Conservation (phyloP, 139 green algal species). For the Coccomyxa sp. region DNA sequence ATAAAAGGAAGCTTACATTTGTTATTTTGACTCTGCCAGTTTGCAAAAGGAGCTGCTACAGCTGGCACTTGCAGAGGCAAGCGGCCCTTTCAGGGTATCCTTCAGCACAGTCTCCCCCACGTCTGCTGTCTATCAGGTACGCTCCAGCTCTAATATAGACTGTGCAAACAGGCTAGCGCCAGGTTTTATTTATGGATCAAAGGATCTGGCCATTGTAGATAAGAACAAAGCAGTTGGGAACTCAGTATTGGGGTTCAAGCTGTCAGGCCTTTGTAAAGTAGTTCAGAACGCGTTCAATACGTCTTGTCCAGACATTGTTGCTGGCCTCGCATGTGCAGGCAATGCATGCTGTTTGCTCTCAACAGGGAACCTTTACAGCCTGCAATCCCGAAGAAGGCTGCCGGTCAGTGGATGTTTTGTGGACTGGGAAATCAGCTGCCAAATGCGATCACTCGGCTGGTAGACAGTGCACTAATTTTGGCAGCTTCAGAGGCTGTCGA, state of each 20-base stretch:
- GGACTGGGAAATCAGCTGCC: background rate
- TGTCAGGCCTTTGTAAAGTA: background rate
- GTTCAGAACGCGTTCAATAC: background rate
- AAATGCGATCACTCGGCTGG: background rate
- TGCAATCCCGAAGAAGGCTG: too few species aligned
- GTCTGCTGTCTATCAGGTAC: background rate
- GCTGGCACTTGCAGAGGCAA: background rate
- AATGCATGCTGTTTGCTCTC: background rate
- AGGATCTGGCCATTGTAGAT: background rate
- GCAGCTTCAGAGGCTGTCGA: background rate
- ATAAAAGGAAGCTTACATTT: background rate
- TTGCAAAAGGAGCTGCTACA: background rate
- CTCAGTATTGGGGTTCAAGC: background rate
- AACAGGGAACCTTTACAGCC: background rate
- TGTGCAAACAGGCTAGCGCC: background rate
- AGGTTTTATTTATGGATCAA: background rate
- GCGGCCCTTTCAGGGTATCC: background rate
- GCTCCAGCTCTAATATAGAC: background rate
- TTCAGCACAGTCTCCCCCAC: background rate
- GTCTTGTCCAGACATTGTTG: background rate
- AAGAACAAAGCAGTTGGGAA: background rate
- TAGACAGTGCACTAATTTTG: background rate
- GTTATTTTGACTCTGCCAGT: background rate
- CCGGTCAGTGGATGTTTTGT: background rate
- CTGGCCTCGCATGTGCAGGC: too few species aligned